Evolutionary conservation across 2,329 filamentous ascomycete species (phyloP).

Genomic region (Helminthosporium solani): DNA sequence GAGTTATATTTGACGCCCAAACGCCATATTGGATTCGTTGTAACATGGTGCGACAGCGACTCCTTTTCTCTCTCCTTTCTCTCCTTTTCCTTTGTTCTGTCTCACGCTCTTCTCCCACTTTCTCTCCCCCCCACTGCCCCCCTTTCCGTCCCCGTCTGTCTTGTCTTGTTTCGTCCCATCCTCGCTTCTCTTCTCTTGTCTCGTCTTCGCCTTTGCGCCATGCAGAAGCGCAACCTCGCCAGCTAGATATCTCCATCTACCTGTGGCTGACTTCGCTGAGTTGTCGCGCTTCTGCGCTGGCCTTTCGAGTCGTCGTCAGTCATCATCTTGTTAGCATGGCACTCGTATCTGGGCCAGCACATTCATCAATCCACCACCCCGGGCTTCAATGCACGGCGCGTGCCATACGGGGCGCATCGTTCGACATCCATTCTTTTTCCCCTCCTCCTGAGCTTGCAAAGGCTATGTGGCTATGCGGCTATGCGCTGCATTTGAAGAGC

Average conservation of each 20-base stretch:
- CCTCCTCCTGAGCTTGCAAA: constrained; percentile 2
- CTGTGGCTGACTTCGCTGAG: constrained; percentile 19
- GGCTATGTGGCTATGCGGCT: too few species aligned
- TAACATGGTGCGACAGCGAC: constrained; percentile 19
- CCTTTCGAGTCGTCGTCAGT: background rate
- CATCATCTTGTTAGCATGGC: constrained; percentile 17
- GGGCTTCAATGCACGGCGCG: background rate
- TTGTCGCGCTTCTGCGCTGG: constrained; percentile 11
- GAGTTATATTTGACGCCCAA: constrained; percentile 9
- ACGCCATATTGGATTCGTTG: constrained; percentile 11
- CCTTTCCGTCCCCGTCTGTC: too few species aligned
- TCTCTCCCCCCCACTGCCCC: too few species aligned
- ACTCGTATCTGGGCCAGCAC: background rate
- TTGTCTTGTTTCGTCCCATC: background rate
- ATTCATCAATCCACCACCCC: too few species aligned
- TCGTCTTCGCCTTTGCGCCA: background rate
- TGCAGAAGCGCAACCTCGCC: constrained; percentile 3
- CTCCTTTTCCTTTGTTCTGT: constrained; percentile 12
- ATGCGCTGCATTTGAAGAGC: constrained; percentile 22
- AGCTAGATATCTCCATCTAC: too few species aligned
- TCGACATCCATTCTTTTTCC: background rate
- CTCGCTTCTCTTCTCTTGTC: too few species aligned
- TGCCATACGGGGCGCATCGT: constrained; percentile 4
- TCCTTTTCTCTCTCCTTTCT: constrained; percentile 6
- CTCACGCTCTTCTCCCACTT: constrained; percentile 10